Base-by-base conservation (phyloP, 2,329 filamentous ascomycete species). In the Penicillium sp. region DNA sequence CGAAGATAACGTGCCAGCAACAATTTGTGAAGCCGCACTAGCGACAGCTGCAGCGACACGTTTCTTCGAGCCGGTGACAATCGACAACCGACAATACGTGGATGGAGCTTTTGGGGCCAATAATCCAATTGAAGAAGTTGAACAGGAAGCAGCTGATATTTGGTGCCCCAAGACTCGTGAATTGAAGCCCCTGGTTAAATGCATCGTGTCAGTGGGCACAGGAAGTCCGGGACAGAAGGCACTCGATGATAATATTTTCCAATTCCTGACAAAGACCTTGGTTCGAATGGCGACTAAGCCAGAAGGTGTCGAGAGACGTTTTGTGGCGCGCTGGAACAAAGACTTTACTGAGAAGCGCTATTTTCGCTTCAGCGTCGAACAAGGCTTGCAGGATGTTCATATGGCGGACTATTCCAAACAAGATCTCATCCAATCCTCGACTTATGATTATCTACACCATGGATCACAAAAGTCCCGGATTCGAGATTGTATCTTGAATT, bases 11-110 rank as follows among this genome's bases (percentile, higher is more conserved):
- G 43, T 1, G 12, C 36, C 3, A 48, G 34, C 34, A 9, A 37
- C 73, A 1, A 80, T 83, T 33, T 82, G 78, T 73, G 66, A 80
- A 61, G 79, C 80, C 1, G 79, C 77, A 0, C 65, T 79, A 7
- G 80, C 80, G 2, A 82, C 80, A 0, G 78, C 75, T 1, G 80
- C 80, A 2, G 79, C 79, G 0, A 79, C 79, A 1, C 36, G 36
- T 1, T 66, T 45, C 6, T 68, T 68, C 43, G 54, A 61, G 2
- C 9, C 54, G 0, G 49, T 59, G 0, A 32, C 15, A 4, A 49
- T 68, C 4, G 60, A 53, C 1, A 46, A 54, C 15, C 49, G 46
- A 0, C 43, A 56, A 2, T 74, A 68, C 10, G 57, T 73, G 0
- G 69, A 74, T 47, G 72, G 68, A 3, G 68, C 59, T 2, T 46